Percentiles rank a stretch among this genome's conserved stretches.
Evolutionary conservation across 1,284 basidiomycete species (phyloP).

Genomic region (Trametes sp.): DNA sequence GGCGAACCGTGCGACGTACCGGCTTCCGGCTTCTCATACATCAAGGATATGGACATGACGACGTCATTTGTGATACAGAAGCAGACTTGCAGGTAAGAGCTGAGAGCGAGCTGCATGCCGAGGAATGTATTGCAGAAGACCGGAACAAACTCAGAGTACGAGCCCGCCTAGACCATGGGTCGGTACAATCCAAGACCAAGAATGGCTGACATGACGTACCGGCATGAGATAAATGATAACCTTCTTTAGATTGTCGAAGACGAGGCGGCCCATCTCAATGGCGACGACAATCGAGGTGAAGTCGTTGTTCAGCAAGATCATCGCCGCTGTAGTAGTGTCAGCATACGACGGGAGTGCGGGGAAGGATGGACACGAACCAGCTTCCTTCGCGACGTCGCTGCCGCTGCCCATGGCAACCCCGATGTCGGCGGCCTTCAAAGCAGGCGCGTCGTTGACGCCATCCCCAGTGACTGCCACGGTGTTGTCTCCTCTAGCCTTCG

Average conservation of each 20-base stretch:
- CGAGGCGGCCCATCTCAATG: slow-evolving; percentile 64
- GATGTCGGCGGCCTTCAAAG: slow-evolving; percentile 62
- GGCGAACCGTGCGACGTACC: slow-evolving; percentile 34
- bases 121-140: slow-evolving; percentile 63
- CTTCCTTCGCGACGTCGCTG: slow-evolving; percentile 58
- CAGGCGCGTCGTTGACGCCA: slow-evolving; percentile 76
- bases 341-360: neutral
- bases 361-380: slow-evolving; percentile 37
- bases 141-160: slow-evolving; percentile 75
- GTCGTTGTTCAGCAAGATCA: slow-evolving; percentile 56
- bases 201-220: slow-evolving; percentile 41
- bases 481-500: slow-evolving; percentile 56
- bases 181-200: no score
- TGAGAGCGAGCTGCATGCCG: slow-evolving; percentile 52
- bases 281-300: slow-evolving; percentile 58
- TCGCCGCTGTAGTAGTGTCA: slow-evolving; percentile 46
- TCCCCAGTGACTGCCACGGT: slow-evolving; percentile 69
- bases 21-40: slow-evolving; percentile 62
- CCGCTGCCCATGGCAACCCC: slow-evolving; percentile 63
- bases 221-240: slow-evolving; percentile 55
- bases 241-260: slow-evolving; percentile 75
- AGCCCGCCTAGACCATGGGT: slow-evolving; percentile 16
- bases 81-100: slow-evolving; percentile 53
- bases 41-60: slow-evolving; percentile 57
- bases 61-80: slow-evolving; percentile 58